Conservation (phyloP, 345 rosid species). For the Mallotus nudiflorus region DNA sequence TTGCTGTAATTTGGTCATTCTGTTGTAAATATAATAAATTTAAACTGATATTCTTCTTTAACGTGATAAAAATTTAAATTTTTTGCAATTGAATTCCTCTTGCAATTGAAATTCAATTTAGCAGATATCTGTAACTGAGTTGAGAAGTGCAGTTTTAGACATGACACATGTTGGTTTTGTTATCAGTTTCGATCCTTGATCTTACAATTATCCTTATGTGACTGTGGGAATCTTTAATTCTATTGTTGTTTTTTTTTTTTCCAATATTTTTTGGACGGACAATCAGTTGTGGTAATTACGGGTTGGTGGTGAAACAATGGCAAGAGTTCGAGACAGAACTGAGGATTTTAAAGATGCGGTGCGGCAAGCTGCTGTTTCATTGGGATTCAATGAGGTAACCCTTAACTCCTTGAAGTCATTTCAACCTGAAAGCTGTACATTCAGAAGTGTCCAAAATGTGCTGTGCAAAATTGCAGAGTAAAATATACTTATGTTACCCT, state of each 20-base stretch:
- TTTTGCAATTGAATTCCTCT: too few species aligned
- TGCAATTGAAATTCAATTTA: neutral
- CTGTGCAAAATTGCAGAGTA: neutral
- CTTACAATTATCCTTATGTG: neutral
- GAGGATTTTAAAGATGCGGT: conserved; percentile 87
- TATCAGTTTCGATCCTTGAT: neutral
- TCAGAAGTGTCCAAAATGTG: neutral
- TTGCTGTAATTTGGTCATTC: too few species aligned
- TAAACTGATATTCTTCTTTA: too few species aligned
- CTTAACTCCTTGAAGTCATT: neutral
- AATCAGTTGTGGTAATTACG: neutral
- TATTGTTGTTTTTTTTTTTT: neutral
- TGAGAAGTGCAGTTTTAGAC: neutral
- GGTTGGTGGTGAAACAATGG: conserved; percentile 38
- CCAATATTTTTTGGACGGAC: neutral
- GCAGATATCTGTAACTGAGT: neutral
- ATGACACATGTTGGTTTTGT: neutral
- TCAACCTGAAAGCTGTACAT: neutral
- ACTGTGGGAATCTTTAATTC: neutral
- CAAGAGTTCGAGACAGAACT: conserved; percentile 70
- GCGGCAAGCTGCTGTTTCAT: conserved; percentile 57
- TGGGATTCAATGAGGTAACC: conserved; percentile 67
- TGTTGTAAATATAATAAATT: too few species aligned
- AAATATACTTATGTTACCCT: neutral
- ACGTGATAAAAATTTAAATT: too few species aligned